A percentile compares a stretch with the other conserved stretches of the same genome.
These are phyloP conservation scores for Solanum peruvianum DNA, from an alignment of 257 asterid genomes.

Conservation along the genomic window DNA sequence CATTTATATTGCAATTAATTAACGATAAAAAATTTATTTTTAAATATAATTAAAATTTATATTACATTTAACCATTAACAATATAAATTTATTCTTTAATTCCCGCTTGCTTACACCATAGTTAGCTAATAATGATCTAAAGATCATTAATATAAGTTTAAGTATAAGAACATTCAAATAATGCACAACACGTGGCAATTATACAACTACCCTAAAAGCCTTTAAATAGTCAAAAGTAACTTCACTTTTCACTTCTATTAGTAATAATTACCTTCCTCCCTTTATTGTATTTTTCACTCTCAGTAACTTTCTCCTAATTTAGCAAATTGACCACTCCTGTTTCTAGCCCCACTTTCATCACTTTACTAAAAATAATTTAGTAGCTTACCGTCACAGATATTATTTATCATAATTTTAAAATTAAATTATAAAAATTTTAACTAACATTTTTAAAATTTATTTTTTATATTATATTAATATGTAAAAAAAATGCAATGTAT, in stretches of 20 bases:
- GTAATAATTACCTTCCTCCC: background rate
- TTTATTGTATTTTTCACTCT: background rate
- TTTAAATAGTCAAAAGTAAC: background rate
- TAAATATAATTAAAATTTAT: too few species aligned
- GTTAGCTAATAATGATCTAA: background rate
- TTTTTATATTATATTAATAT: too few species aligned
- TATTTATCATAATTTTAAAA: too few species aligned
- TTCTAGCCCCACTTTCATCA: background rate
- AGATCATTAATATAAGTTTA: background rate
- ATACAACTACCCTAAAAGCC: background rate
- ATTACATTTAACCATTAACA: background rate
- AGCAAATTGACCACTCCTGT: background rate
- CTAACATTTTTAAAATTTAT: too few species aligned
- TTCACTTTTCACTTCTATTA: background rate
- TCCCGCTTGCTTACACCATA: background rate
- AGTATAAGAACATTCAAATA: background rate
- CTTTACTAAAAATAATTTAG: background rate
- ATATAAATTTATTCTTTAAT: too few species aligned
- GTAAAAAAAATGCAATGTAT: rapidly evolving
- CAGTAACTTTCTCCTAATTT: background rate
- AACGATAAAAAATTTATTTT: too few species aligned
- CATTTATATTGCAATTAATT: too few species aligned
- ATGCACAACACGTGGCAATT: background rate
- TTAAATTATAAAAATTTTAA: too few species aligned
- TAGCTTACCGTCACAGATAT: rapidly evolving